Evolutionary conservation across 768 basidiomycete species (phyloP).

Genomic region (Lentinula sp.): DNA sequence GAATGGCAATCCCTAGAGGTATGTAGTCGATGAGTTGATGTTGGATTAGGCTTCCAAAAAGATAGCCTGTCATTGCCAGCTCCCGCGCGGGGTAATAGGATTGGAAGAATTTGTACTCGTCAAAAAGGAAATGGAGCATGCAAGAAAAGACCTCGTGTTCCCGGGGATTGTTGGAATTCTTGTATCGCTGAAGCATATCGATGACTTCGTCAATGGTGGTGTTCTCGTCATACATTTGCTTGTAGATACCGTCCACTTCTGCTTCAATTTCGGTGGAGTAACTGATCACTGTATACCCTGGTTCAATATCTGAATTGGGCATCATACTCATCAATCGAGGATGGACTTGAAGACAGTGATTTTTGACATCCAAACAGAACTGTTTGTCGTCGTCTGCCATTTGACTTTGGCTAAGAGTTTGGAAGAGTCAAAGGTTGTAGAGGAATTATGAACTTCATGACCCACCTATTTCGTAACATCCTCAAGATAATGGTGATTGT

Average conservation of each 20-base stretch:
- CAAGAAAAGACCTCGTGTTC: conserved; percentile 99
- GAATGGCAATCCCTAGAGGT: conserved; percentile 92
- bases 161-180: conserved; percentile 71
- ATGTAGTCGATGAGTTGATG: conserved; percentile 90
- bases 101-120: conserved; percentile 99
- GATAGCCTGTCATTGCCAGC: conserved; percentile 90
- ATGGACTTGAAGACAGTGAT: conserved; percentile 88
- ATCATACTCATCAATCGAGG: conserved; percentile 93
- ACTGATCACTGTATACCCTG: conserved; percentile 83
- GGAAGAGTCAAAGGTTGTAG: conserved; percentile 6
- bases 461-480: conserved; percentile 78
- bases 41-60: conserved; percentile 95
- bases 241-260: conserved; percentile 94
- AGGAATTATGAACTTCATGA: conserved; percentile 6
- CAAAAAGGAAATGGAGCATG: conserved; percentile 98
- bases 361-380: conserved; percentile 87
- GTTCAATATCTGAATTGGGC: conserved; percentile 82
- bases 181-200: conserved; percentile 77
- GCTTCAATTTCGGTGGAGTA: conserved; percentile 87
- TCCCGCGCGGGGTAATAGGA: conserved; percentile 92
- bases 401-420: conserved; percentile 52
- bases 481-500: conserved; percentile 92
- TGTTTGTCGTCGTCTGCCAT: conserved; percentile 77
- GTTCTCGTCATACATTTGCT: conserved; percentile 96
- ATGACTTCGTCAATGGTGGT: conserved; percentile 95